phyloP scores from a whole-genome alignment of 208 protist genomes.

The Trichomonas gallinae region DNA sequence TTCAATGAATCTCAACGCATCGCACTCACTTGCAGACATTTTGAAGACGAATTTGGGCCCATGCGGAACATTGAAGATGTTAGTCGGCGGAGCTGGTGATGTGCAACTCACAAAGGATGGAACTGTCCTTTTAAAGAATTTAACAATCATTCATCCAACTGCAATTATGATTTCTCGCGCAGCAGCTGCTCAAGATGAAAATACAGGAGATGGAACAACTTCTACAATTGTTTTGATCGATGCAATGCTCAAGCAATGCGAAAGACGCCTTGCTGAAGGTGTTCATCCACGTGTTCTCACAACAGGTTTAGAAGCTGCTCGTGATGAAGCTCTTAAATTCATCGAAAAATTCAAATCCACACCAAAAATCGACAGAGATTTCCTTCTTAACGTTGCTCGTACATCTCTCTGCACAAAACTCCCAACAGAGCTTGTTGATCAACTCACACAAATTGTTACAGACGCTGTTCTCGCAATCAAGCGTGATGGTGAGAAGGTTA shows the following conservation, averaged over 20 bases:
- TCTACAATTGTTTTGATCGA: slow-evolving; percentile 79
- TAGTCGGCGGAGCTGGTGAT: slow-evolving; percentile 90
- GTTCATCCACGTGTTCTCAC: slow-evolving; percentile 90
- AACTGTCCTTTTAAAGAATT: slow-evolving; percentile 92
- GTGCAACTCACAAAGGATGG: slow-evolving; percentile 99
- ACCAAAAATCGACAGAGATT: slow-evolving; percentile 57
- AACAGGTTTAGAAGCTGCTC: slow-evolving; percentile 79
- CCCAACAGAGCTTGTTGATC: slow-evolving; percentile 56
- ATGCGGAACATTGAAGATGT: slow-evolving; percentile 58
- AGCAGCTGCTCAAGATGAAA: slow-evolving; percentile 97
- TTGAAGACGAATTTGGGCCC: slow-evolving; percentile 97
- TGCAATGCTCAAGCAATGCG: slow-evolving; percentile 92
- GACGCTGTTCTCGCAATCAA: slow-evolving; percentile 36
- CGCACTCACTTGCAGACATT: slow-evolving; percentile 84
- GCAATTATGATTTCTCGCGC: slow-evolving; percentile 93
- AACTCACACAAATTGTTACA: slow-evolving; percentile 48
- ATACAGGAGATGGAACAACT: slow-evolving; percentile 98
- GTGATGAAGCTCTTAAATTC: slow-evolving; percentile 54
- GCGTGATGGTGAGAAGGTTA: slow-evolving; percentile 50
- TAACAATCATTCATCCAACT: slow-evolving; percentile 99
- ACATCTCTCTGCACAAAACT: slow-evolving; percentile 47
- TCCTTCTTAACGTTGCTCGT: slow-evolving; percentile 58
- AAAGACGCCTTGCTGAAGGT: slow-evolving; percentile 87
- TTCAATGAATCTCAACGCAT: slow-evolving; percentile 91
- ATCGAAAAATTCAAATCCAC: slow-evolving; percentile 63